phyloP scores from a whole-genome alignment of 2,329 filamentous ascomycete species.

The Cadophora sp. region DNA sequence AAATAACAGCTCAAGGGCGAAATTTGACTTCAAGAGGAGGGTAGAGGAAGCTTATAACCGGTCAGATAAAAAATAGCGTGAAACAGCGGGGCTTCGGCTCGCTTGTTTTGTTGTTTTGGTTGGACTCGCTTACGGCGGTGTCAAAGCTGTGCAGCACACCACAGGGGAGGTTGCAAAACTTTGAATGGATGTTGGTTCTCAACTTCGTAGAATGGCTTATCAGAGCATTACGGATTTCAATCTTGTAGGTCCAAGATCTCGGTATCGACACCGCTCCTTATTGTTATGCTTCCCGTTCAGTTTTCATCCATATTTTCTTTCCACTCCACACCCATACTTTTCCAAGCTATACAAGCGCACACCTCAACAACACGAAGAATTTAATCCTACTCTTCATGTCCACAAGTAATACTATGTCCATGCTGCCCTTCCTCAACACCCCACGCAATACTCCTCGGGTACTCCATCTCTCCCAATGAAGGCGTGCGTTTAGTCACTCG shows the following conservation, averaged over 20 bases:
- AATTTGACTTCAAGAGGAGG: neutral
- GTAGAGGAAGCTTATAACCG: too few relatives aligned
- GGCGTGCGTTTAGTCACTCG: constrained; percentile 8
- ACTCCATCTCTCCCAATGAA: constrained; percentile 20
- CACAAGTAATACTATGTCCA: constrained; percentile 19
- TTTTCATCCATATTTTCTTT: too few relatives aligned
- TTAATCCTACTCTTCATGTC: constrained; percentile 20
- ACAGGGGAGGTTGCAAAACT: neutral
- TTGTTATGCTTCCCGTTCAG: too few relatives aligned
- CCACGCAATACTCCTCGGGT: constrained; percentile 22
- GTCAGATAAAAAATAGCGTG: neutral
- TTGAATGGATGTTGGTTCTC: neutral
- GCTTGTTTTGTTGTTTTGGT: neutral
- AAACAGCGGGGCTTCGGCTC: neutral
- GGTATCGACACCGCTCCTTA: too few relatives aligned
- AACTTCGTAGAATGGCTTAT: too few relatives aligned
- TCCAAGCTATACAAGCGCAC: too few relatives aligned
- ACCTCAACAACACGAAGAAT: too few relatives aligned
- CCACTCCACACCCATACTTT: too few relatives aligned
- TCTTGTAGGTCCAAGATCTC: too few relatives aligned
- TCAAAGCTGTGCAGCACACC: neutral
- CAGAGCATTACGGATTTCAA: too few relatives aligned
- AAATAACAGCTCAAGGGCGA: neutral
- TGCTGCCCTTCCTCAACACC: constrained; percentile 19
- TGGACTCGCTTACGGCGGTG: neutral